Base-by-base conservation (phyloP, 306 rosid species). In the Casuarina equisetifolia region DNA sequence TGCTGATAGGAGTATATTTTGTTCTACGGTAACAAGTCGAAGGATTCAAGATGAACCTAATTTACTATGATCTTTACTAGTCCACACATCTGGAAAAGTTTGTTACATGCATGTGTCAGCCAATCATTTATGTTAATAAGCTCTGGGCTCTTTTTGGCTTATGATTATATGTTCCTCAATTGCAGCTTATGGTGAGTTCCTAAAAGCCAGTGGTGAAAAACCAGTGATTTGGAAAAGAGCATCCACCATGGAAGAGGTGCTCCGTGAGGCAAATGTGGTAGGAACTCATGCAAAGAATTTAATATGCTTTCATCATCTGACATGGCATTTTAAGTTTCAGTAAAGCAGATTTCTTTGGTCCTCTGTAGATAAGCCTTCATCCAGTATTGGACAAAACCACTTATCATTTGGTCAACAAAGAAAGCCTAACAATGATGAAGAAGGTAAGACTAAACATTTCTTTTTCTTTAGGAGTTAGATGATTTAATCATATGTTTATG, bases 1-100 rank as follows among this genome's bases (percentile, higher is more conserved):
- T 66, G 12, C 10, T 25, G 54, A 44, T 68, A 43, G 25, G 44
- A 74, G 76, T 75, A 38, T 67, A 74, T 51, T 25, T 32, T 72
- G 71, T 69, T 82, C 61, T 44, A 59, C 36, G 70, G 71, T 57
- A 51, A 78, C 85, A 95, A 97, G 93, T 96, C 80, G 98, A 96
- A 90, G 99, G 99, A 79, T 96, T 96, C 93, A 92, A 96, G 91
- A 96, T 96, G 99, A 96, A 96, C 92, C 86, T 96, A 48, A 91
- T 96, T 71, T 96, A 96, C 91, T 92, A 40, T 19, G 99, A 96
- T 85, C 94, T 96, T 72, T 96, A 96, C 89, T 98, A 96, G 78
- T 19, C 99, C 49, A 91, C 99, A 13, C 82, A 94, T 58, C 94
- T 96, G 35, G 99, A 96, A 75, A 96, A 96, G 89, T 96, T 96